Conservation (phyloP, 768 basidiomycete species). For the Sutorius australiensis region DNA sequence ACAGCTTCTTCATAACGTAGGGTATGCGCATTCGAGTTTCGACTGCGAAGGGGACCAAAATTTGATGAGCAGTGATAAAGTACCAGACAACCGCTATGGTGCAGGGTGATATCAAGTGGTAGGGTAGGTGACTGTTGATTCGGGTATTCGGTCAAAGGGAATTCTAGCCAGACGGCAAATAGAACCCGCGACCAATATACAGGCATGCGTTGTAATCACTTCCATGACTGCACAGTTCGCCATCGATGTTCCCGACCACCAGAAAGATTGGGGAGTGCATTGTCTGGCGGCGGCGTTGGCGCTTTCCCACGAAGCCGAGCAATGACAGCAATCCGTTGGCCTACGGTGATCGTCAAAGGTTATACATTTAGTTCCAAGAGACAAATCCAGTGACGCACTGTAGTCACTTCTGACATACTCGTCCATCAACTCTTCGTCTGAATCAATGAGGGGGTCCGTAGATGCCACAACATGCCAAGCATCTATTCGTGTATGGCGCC, state of each 20-base stretch:
- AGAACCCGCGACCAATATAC: constrained; percentile 9
- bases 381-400: constrained; percentile 39
- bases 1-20: not conserved
- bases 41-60: not conserved
- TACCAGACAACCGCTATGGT: not conserved
- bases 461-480: constrained; percentile 67
- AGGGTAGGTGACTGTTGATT: not conserved
- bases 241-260: constrained; percentile 34
- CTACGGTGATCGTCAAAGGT: constrained; percentile 27
- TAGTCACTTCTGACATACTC: constrained; percentile 64
- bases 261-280: constrained; percentile 2
- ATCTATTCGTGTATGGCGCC: constrained; percentile 40
- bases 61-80: not conserved
- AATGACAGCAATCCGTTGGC: constrained; percentile 50
- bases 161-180: not conserved
- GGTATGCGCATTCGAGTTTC: not conserved
- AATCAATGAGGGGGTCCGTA: constrained; percentile 65
- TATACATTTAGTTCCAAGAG: not conserved
- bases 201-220: constrained; percentile 11
- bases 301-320: constrained; percentile 48
- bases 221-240: constrained; percentile 38
- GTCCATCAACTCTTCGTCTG: constrained; percentile 68
- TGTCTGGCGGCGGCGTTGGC: constrained; percentile 43
- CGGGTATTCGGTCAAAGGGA: not conserved
- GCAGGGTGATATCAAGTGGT: not conserved